Base-by-base conservation (phyloP, 179 eudicot genomes). In the Beta lomatogona region DNA sequence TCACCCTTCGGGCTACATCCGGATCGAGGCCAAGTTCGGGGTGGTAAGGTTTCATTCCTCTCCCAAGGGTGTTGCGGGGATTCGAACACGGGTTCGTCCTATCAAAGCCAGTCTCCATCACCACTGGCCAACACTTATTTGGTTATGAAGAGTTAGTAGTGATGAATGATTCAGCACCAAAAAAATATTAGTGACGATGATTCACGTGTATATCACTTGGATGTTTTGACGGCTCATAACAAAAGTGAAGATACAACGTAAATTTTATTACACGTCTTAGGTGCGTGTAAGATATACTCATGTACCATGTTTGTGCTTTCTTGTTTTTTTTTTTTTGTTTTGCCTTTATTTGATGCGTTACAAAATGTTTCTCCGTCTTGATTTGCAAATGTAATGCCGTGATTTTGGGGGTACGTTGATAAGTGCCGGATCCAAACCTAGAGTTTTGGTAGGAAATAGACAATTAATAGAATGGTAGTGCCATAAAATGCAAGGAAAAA, bases 161-260 rank as follows among this genome's bases (percentile, higher is more conserved):
- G 22, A 19, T 36, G 36, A 54, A 53, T 54, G 25, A 45, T 46
- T 25, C 9, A 19, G 16, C 11, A 41, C 4, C 8, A 15, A 16
- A 45, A 70, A 6, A 2, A 4, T 5, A 9, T 9, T 5, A 25
- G 59, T 14, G 50, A 61, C 60, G 68, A 66, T 81, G 55, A 76
- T 58, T 76, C 80, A 46, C 57, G 76, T 70, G 84, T 54, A 28
- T 8, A 55, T 58, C 61, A 69, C 80, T 71, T 46, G 77, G 80
- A 82, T 82, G 60, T 76, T 82, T 82, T 77, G 80, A 75, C 77
- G 80, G 84, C 80, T 69, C 25, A 77, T 16, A 82, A 36, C 19
- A 12, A 50, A 48, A 28, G 57, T 6, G 4, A 74, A 36, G 13
- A 65, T 65, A 45, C 22, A 48, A 72, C 15, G 66, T 63, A 6